Conservation (phyloP, 2,329 filamentous ascomycete species). For the Fusarium newnesense region DNA sequence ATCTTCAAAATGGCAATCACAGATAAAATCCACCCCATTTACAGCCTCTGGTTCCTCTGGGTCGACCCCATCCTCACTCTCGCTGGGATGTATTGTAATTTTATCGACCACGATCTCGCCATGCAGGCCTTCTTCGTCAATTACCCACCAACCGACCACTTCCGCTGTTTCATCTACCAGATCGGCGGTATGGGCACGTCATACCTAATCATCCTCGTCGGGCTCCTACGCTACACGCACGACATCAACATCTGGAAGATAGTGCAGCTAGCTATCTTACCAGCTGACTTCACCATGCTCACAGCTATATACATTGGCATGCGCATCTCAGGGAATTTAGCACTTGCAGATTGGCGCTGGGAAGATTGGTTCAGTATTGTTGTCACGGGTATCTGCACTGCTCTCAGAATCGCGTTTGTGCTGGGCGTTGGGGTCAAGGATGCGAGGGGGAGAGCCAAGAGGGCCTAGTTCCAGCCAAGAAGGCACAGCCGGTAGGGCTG, state of each 20-base stretch:
- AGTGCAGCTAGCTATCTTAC: slow-evolving; percentile 29
- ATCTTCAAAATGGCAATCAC: slow-evolving; percentile 19
- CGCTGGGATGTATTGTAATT: slow-evolving; percentile 29
- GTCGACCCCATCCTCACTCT: slow-evolving; percentile 36
- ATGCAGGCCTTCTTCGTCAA: slow-evolving; percentile 21
- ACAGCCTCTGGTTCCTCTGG: slow-evolving; percentile 38
- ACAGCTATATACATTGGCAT: slow-evolving; percentile 26
- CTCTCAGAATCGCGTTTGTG: slow-evolving; percentile 30
- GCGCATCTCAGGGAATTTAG: slow-evolving; percentile 15
- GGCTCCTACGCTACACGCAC: slow-evolving; percentile 35
- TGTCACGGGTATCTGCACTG: slow-evolving; percentile 9
- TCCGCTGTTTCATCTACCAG: slow-evolving; percentile 37
- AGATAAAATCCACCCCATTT: slow-evolving; percentile 26
- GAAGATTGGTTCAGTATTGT: slow-evolving; percentile 30
- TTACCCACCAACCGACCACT: slow-evolving; percentile 10
- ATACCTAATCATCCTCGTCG: slow-evolving; percentile 10
- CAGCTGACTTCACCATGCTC: slow-evolving; percentile 38
- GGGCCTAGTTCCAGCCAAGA: slow-evolving; percentile 2
- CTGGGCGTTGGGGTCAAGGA: slow-evolving; percentile 28
- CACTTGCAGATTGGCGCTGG: slow-evolving; percentile 15
- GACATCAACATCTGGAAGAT: slow-evolving; percentile 38
- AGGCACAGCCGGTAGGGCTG: slow-evolving; percentile 1
- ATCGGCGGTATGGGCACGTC: slow-evolving; percentile 40
- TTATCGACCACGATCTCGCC: slow-evolving; percentile 31
- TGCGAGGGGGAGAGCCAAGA: slow-evolving; percentile 3